phyloP scores from a whole-genome alignment of 2,329 filamentous ascomycete genomes.

The Aspergillus intermedius region DNA sequence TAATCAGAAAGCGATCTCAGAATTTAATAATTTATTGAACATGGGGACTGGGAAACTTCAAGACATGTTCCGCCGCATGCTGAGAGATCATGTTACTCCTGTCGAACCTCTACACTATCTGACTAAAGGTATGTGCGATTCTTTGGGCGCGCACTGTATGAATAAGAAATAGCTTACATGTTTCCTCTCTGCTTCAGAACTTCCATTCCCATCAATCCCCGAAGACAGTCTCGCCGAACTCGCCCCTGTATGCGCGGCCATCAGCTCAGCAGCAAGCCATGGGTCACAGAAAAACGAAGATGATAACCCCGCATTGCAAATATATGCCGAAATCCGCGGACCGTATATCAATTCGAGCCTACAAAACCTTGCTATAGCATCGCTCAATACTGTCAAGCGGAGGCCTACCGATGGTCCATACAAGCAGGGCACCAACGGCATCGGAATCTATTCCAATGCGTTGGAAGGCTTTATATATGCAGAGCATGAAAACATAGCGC shows the following conservation, averaged over 20 bases:
- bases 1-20: conserved; percentile 80
- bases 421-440: conserved; percentile 80
- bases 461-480: conserved; percentile 81
- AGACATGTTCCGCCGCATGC: conserved; percentile 69
- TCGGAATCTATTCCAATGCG: conserved; percentile 78
- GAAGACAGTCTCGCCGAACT: conserved; percentile 70
- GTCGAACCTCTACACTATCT: conserved; percentile 89
- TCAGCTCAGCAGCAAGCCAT: conserved; percentile 56
- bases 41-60: conserved; percentile 78
- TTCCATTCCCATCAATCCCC: conserved; percentile 72
- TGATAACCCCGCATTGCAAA: conserved; percentile 67
- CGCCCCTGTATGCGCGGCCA: conserved; percentile 69
- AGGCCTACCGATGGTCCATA: conserved; percentile 73
- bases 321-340: conserved; percentile 80
- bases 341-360: conserved; percentile 78
- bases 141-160: not conserved
- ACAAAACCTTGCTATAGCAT: conserved; percentile 80
- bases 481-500: conserved; percentile 86
- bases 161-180: conserved; percentile 15
- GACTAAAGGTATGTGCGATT: conserved; percentile 62
- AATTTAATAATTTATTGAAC: conserved; percentile 70
- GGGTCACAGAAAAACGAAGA: conserved; percentile 45
- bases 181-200: conserved; percentile 33
- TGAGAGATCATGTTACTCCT: conserved; percentile 70
- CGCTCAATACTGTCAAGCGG: conserved; percentile 74